Evolutionary conservation across 192 early-diverging fungal species (phyloP).

Genomic region (Thamnidium elegans): DNA sequence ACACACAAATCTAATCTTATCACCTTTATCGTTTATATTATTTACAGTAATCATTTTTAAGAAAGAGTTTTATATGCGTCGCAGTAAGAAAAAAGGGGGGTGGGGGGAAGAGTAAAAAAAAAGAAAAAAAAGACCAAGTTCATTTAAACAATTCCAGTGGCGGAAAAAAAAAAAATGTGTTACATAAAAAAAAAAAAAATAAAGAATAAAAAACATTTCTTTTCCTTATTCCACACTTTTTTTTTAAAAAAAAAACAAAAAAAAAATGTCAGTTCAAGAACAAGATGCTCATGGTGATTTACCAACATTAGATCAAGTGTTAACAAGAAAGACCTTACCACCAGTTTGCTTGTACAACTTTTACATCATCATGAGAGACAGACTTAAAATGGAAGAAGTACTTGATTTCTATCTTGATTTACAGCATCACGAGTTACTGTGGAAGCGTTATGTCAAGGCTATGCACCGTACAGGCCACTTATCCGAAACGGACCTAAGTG

Average conservation of each 20-base stretch:
- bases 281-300: constrained; percentile 34
- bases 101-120: constrained; percentile 7
- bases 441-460: constrained; percentile 49
- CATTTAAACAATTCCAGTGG: neutral
- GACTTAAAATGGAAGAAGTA: constrained; percentile 60
- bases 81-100: constrained; percentile 6
- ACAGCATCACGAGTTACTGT: constrained; percentile 68
- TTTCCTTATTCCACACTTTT: neutral
- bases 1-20: constrained; percentile 30
- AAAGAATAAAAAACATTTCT: constrained; percentile 6
- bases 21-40: constrained; percentile 5
- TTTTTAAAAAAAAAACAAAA: neutral
- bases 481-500: constrained; percentile 29
- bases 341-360: constrained; percentile 79
- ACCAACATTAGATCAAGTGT: constrained; percentile 69
- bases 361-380: constrained; percentile 71
- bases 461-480: constrained; percentile 34
- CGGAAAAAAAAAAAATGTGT: too few species aligned
- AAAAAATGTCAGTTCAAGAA: neutral
- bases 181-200: neutral
- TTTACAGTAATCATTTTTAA: constrained; percentile 6
- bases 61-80: neutral
- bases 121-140: neutral
- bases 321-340: constrained; percentile 60
- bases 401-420: constrained; percentile 79